Evolutionary conservation across 768 basidiomycete species (phyloP).

Genomic region (Lactifluus pinguis): DNA sequence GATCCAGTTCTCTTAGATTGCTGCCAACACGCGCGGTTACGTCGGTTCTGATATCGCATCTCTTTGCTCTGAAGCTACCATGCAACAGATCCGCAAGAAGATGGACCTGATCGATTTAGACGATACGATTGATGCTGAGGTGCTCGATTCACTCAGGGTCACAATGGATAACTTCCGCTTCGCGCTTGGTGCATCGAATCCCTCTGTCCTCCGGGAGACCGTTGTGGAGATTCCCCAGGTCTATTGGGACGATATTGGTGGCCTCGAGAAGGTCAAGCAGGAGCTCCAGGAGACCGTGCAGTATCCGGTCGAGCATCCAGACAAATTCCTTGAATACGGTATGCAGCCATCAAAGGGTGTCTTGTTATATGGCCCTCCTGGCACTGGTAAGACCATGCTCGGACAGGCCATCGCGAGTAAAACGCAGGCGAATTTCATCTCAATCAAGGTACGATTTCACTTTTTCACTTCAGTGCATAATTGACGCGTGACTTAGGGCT

Average conservation of each 20-base stretch:
- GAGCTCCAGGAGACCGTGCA: conserved; percentile 99
- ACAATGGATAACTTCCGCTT: conserved; percentile 99
- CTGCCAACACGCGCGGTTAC: conserved; percentile 98
- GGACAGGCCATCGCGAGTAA: conserved; percentile 99
- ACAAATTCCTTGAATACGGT: conserved; percentile 99
- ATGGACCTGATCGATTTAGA: conserved; percentile 96
- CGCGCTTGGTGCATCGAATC: conserved; percentile 94
- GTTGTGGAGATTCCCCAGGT: conserved; percentile 98
- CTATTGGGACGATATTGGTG: conserved; percentile 99
- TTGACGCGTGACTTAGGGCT: conserved; percentile 46
- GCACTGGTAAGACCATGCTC: conserved; percentile 98
- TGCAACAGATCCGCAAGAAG: conserved; percentile 99
- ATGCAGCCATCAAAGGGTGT: conserved; percentile 99
- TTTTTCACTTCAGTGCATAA: background rate
- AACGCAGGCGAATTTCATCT: conserved; percentile 99
- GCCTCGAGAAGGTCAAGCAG: conserved; percentile 98
- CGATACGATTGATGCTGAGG: conserved; percentile 98
- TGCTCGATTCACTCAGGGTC: conserved; percentile 95
- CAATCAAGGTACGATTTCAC: conserved; percentile 68
- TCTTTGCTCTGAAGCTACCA: conserved; percentile 97
- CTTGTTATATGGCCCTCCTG: conserved; percentile 98
- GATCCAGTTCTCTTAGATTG: conserved; percentile 52
- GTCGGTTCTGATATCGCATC: conserved; percentile 98
- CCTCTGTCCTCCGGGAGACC: conserved; percentile 97
- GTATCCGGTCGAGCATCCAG: conserved; percentile 99